These are phyloP conservation scores for Ceratocystiopsis minuta DNA, from an alignment of 2,329 filamentous ascomycete species.

Conservation along the genomic window DNA sequence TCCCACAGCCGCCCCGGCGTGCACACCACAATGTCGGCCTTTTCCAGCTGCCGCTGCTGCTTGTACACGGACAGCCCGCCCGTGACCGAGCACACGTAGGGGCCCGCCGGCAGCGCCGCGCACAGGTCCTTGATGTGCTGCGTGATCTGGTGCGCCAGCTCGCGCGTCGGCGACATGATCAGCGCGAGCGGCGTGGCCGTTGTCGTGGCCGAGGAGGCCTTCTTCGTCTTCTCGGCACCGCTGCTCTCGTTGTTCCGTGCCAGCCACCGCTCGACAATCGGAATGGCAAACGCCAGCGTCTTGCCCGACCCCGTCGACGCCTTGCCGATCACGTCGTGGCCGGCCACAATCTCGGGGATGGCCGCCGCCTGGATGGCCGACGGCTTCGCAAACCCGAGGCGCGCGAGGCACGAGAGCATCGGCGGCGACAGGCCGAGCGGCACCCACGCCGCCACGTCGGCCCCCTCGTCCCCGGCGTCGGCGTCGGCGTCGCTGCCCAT, in stretches of 20 bases:
- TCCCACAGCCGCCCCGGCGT: conserved; percentile 93
- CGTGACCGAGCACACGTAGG: conserved; percentile 73
- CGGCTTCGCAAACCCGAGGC: conserved; percentile 62
- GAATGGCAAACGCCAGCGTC: conserved; percentile 85
- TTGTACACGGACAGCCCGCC: conserved; percentile 90
- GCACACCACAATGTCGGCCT: conserved; percentile 81
- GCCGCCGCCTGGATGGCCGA: conserved; percentile 64
- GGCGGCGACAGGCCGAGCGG: conserved; percentile 53
- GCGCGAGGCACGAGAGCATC: conserved; percentile 56
- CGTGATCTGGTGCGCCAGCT: conserved; percentile 80
- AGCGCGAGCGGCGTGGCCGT: conserved; percentile 45
- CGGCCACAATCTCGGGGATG: conserved; percentile 67
- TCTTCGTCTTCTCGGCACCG: conserved; percentile 17
- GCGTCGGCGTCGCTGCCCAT: conserved; percentile 17
- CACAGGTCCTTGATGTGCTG: conserved; percentile 67
- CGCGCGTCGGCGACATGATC: conserved; percentile 78
- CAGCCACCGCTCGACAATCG: conserved; percentile 74
- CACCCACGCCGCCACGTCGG: conserved; percentile 65
- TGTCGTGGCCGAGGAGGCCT: conserved; percentile 19
- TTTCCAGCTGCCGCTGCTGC: conserved; percentile 67
- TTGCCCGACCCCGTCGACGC: conserved; percentile 94
- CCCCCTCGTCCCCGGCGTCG: conserved; percentile 36
- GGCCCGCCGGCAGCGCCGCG: conserved; percentile 36
- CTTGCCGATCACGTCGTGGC: conserved; percentile 87
- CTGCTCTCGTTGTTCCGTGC: conserved; percentile 11